These are phyloP conservation scores for Ceratocystis alfenasii DNA, from an alignment of 2,329 filamentous ascomycete genomes.

Conservation along the genomic window DNA sequence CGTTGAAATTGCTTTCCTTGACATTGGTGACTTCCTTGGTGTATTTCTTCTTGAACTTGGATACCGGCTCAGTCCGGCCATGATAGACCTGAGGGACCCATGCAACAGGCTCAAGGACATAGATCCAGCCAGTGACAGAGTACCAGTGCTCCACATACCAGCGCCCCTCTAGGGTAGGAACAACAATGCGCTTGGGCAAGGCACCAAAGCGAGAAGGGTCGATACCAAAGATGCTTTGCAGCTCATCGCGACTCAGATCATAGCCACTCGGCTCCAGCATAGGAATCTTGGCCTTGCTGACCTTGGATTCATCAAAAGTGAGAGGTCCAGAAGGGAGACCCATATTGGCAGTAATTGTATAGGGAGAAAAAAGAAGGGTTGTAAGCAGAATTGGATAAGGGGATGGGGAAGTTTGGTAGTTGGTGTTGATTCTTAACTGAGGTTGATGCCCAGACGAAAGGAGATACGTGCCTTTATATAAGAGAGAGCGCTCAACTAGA, in stretches of 20 bases:
- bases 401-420: too few relatives aligned
- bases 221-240: background rate
- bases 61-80: background rate
- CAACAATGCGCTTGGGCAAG: background rate
- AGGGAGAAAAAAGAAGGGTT: too few relatives aligned
- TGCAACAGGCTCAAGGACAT: background rate
- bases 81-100: background rate
- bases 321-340: background rate
- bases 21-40: background rate
- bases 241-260: background rate
- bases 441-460: too few relatives aligned
- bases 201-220: background rate
- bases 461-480: too few relatives aligned
- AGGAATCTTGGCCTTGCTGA: background rate
- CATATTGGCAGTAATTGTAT: background rate
- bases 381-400: too few relatives aligned
- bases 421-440: too few relatives aligned
- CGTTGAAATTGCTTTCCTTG: background rate
- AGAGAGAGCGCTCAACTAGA: too few relatives aligned
- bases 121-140: conserved; percentile 2
- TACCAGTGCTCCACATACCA: background rate
- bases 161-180: background rate
- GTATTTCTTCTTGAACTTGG: conserved; percentile 1
- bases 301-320: background rate
- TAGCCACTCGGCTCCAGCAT: background rate